Evolutionary conservation across 2,329 filamentous ascomycete species (phyloP).

Genomic region (Xylaria sp.): DNA sequence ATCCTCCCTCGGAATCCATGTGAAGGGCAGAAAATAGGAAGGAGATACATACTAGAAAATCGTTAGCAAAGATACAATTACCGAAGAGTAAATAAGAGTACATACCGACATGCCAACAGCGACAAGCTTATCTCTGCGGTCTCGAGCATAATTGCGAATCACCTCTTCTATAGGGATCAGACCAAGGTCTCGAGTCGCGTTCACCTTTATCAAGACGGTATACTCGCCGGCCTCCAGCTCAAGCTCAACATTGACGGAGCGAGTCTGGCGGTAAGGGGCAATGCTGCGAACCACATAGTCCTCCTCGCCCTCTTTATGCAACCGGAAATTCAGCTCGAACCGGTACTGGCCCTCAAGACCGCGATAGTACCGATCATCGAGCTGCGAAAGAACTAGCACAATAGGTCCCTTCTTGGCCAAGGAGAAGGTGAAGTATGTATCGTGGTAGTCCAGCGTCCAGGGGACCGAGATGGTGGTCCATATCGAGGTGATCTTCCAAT

Average conservation of each 20-base stretch:
- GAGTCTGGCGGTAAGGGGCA: slow-evolving; percentile 68
- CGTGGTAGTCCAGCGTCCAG: slow-evolving; percentile 66
- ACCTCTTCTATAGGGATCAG: slow-evolving; percentile 70
- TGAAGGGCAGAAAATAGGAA: not conserved
- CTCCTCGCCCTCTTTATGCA: slow-evolving; percentile 61
- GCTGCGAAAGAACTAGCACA: slow-evolving; percentile 66
- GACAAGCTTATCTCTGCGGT: slow-evolving; percentile 75
- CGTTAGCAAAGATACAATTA: slow-evolving; percentile 4
- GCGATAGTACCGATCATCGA: slow-evolving; percentile 67
- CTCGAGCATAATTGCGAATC: slow-evolving; percentile 70
- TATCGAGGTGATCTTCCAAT: slow-evolving; percentile 61
- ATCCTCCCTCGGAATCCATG: not conserved
- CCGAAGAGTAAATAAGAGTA: not conserved
- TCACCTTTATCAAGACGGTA: slow-evolving; percentile 78
- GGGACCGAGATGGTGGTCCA: slow-evolving; percentile 65
- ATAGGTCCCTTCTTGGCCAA: slow-evolving; percentile 61
- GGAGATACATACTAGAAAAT: slow-evolving; percentile 21
- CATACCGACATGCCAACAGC: slow-evolving; percentile 68
- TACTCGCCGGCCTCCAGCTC: slow-evolving; percentile 79
- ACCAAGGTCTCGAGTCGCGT: slow-evolving; percentile 67
- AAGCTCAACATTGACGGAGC: slow-evolving; percentile 81
- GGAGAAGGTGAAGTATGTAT: slow-evolving; percentile 63
- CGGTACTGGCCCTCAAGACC: slow-evolving; percentile 66
- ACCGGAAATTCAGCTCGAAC: slow-evolving; percentile 64
- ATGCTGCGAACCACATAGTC: slow-evolving; percentile 67